These are phyloP conservation scores for Strobilomyces dryophilus DNA, from an alignment of 768 basidiomycete species.

Conservation along the genomic window DNA sequence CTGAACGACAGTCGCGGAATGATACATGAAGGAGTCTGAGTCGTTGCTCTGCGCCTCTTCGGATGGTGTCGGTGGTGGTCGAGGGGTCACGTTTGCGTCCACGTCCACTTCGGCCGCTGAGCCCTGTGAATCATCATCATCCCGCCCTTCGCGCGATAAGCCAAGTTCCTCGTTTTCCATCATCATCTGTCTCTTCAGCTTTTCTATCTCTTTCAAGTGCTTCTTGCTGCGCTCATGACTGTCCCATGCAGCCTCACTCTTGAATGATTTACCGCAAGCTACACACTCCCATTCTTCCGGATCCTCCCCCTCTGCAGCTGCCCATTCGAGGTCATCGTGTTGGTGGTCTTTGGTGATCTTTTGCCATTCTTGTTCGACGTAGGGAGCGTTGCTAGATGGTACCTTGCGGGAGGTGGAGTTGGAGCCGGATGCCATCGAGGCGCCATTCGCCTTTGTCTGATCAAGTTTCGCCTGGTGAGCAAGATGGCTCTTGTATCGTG, in stretches of 20 bases:
- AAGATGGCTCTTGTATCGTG: constrained; percentile 71
- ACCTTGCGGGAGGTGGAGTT: constrained; percentile 28
- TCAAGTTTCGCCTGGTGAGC: constrained; percentile 43
- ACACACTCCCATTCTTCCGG: constrained; percentile 91
- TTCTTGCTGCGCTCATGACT: constrained; percentile 96
- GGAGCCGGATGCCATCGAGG: constrained; percentile 28
- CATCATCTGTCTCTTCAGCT: constrained; percentile 71
- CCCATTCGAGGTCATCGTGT: constrained; percentile 66
- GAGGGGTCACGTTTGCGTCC: background rate
- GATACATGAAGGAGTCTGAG: background rate
- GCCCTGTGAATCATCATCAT: constrained; percentile 17
- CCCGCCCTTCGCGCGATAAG: constrained; percentile 36
- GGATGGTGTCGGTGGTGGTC: constrained; percentile 15
- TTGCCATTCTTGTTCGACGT: constrained; percentile 91
- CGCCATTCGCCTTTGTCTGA: constrained; percentile 22
- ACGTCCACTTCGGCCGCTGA: constrained; percentile 9
- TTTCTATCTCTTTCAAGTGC: constrained; percentile 84
- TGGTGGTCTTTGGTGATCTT: constrained; percentile 40
- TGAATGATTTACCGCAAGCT: constrained; percentile 86
- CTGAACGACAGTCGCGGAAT: constrained; percentile 1
- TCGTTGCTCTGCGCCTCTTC: background rate
- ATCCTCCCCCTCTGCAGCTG: constrained; percentile 63
- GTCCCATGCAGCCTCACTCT: constrained; percentile 91
- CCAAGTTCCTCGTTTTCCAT: constrained; percentile 67
- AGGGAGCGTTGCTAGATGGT: constrained; percentile 35